Evolutionary conservation across 164 flowering plant species (phyloP).

Genomic region (Vitis cinerea): DNA sequence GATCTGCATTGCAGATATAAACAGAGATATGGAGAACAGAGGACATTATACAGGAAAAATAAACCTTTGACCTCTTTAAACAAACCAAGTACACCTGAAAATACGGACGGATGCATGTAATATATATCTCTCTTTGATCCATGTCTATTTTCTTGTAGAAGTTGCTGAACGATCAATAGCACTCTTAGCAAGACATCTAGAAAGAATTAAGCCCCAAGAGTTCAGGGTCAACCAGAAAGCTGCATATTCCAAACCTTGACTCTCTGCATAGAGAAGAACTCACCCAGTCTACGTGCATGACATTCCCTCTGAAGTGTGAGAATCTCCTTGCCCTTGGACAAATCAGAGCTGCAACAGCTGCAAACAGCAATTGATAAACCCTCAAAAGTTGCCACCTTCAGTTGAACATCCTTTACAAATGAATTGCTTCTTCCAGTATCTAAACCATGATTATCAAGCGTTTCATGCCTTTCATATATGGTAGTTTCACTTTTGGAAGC

Average conservation of each 20-base stretch:
- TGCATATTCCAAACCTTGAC: not conserved
- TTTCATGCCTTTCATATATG: too few relatives aligned
- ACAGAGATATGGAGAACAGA: constrained; percentile 3
- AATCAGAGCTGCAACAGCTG: constrained; percentile 68
- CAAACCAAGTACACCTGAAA: constrained; percentile 47
- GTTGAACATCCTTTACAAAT: too few relatives aligned
- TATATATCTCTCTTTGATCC: constrained; percentile 92
- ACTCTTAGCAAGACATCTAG: constrained; percentile 81
- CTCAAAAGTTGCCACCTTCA: not conserved
- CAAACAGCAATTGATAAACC: constrained; percentile 13
- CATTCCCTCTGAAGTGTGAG: constrained; percentile 49
- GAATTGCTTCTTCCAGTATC: not conserved
- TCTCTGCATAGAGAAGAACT: constrained; percentile 2
- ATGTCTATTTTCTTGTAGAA: constrained; percentile 83
- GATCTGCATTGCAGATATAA: constrained; percentile 49
- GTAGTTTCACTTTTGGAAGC: too few relatives aligned
- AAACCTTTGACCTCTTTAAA: not conserved
- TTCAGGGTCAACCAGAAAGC: not conserved
- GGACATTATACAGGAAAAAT: not conserved
- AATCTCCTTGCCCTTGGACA: constrained; percentile 49
- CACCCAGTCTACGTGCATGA: constrained; percentile 61
- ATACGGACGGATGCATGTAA: constrained; percentile 89
- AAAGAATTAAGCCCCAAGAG: not conserved
- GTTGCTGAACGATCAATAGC: constrained; percentile 70
- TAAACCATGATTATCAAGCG: too few relatives aligned